Evolutionary conservation across 306 rosid species (phyloP).

Genomic region (Erythrophleum fordii): DNA sequence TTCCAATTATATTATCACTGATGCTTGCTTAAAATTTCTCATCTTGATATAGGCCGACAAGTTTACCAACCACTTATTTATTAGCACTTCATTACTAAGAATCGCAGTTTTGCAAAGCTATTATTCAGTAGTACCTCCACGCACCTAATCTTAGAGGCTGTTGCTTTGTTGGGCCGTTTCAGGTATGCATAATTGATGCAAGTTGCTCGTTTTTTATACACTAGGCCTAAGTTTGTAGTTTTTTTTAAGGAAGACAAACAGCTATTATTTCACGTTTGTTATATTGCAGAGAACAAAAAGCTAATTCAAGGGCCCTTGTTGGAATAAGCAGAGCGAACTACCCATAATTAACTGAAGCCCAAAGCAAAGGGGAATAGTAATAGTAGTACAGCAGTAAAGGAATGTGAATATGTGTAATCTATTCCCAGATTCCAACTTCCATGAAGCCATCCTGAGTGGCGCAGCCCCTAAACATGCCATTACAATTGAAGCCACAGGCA

Average conservation of each 20-base stretch:
- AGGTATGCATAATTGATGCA: background rate
- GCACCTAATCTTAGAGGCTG: background rate
- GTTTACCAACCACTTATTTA: background rate
- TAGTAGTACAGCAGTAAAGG: background rate
- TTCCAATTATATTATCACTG: too few species aligned
- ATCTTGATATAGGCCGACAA: too few species aligned
- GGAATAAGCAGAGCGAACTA: too few species aligned
- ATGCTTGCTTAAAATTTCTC: too few species aligned
- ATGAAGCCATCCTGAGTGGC: constrained; percentile 88
- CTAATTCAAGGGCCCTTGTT: background rate
- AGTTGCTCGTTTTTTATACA: background rate
- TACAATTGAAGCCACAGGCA: constrained; percentile 78
- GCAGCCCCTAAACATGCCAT: constrained; percentile 87
- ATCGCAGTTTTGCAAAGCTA: background rate
- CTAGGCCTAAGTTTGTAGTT: background rate
- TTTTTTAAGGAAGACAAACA: background rate
- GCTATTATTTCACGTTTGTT: background rate
- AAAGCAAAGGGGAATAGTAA: background rate
- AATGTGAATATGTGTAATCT: too few species aligned
- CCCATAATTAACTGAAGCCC: too few species aligned
- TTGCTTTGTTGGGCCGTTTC: background rate
- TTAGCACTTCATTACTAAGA: background rate
- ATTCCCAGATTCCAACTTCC: constrained; percentile 96
- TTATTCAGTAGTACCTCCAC: background rate
- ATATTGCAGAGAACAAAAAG: background rate